These are phyloP conservation scores for Malbranchea cinnamomea DNA, from an alignment of 2,329 filamentous ascomycete genomes.

Conservation along the genomic window DNA sequence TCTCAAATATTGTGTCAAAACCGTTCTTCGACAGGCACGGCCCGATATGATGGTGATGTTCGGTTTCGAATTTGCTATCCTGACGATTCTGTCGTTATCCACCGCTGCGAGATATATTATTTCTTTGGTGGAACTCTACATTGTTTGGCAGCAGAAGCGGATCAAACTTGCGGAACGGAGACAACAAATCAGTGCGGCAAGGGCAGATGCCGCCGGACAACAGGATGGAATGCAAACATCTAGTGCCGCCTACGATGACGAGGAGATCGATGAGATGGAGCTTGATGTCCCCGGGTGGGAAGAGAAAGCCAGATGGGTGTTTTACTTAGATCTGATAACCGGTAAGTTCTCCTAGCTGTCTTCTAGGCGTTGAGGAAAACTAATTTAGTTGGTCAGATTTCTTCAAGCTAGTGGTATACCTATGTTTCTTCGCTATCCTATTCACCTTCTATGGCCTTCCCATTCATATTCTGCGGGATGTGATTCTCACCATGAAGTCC, in stretches of 20 bases:
- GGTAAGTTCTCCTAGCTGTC: slow-evolving; percentile 36
- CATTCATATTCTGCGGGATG: slow-evolving; percentile 89
- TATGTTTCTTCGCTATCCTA: slow-evolving; percentile 84
- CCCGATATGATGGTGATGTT: slow-evolving; percentile 99
- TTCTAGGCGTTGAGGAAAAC: background rate
- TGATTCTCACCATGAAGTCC: slow-evolving; percentile 84
- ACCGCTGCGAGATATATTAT: slow-evolving; percentile 67
- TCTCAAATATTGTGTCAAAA: slow-evolving; percentile 65
- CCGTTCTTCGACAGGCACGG: slow-evolving; percentile 72
- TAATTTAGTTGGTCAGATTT: slow-evolving; percentile 46
- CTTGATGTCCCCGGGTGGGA: slow-evolving; percentile 95
- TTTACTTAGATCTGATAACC: slow-evolving; percentile 72
- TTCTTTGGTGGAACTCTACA: slow-evolving; percentile 59
- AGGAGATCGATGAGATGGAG: slow-evolving; percentile 82
- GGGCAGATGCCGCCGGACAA: slow-evolving; percentile 26
- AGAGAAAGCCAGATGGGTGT: slow-evolving; percentile 81
- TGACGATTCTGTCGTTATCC: slow-evolving; percentile 65
- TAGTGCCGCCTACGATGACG: slow-evolving; percentile 50
- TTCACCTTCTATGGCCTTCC: slow-evolving; percentile 89
- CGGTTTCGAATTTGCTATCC: slow-evolving; percentile 86
- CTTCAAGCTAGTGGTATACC: slow-evolving; percentile 76
- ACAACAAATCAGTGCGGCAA: slow-evolving; percentile 45
- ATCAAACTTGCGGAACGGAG: slow-evolving; percentile 54
- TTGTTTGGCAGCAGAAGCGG: slow-evolving; percentile 59
- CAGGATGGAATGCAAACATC: too few relatives aligned